Base-by-base conservation (phyloP, 2,329 filamentous ascomycete genomes). In the Colletotrichum neosansevieriae region DNA sequence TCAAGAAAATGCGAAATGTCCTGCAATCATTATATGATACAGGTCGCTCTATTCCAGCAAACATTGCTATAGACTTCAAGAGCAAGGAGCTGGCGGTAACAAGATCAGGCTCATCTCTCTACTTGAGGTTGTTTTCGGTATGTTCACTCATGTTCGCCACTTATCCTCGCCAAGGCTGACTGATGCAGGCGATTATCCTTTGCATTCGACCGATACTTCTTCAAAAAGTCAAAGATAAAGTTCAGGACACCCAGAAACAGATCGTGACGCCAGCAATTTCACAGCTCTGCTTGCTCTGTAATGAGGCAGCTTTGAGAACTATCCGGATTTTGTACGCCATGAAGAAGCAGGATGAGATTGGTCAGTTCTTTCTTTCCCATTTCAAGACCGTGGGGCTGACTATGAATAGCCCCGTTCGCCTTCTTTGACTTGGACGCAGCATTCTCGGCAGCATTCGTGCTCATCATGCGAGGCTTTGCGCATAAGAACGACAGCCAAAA, bases 341-440 rank as follows among this genome's bases (percentile, higher is more conserved):
- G 19, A 67, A 71, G 6, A 69, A 70, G 7, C 71, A 75, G 7
- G 65, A 70, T n/a, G 71, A 69, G 19, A 72, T 75, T 15, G 73
- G 74, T 72, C 13, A 40, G 72, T 17, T 9, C 29, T 29, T 29
- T 29, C 29, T 6, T 29, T 7, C 29, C 29, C 2, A 9, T 29
- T 1, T 6, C 29, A 9, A 29, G 29, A 29, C 29, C 6, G 2
- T 11, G 11, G 32, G 29, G 12, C 10, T 12, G 6, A 21, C 6
- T 15, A 0, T n/a, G 10, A 1, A 5, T 4, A 76, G 75, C 74
- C 0, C 63, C 71, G 1, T 76, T 76, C 40, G 75, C 74, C 1
- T 76, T 72, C 29, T 76, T 76, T 47, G 75, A 76, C 15, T 61
- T 76, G 2, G 75, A 76, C 11, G 74, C 74, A 3, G 74, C 74